phyloP scores from a whole-genome alignment of 805 yeast species.

The Cyberlindnera galapagoensis region DNA sequence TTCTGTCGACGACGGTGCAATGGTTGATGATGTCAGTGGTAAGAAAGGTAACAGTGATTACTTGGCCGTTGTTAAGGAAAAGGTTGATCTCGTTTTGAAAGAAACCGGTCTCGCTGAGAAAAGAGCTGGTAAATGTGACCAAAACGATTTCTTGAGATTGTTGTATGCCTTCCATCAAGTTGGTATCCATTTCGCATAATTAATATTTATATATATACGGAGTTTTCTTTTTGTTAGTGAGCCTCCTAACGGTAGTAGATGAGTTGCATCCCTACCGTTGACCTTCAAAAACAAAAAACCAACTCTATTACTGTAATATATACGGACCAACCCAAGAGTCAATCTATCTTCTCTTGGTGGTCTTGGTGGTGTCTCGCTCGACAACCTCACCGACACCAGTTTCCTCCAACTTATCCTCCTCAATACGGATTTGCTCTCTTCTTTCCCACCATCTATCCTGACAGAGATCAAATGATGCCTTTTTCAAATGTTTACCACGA shows the following conservation, averaged over 20 bases:
- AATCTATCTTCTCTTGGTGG: conserved; percentile 47
- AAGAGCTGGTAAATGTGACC: conserved; percentile 92
- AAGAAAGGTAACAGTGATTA: conserved; percentile 32
- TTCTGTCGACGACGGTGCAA: conserved; percentile 36
- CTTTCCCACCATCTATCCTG: conserved; percentile 99
- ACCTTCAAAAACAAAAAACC: background rate
- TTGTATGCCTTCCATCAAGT: conserved; percentile 93
- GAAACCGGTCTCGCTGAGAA: conserved; percentile 79
- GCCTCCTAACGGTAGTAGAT: no score
- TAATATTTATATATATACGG: background rate
- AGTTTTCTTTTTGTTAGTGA: no score
- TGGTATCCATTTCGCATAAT: conserved; percentile 87
- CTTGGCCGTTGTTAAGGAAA: conserved; percentile 47
- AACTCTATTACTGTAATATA: no score
- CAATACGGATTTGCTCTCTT: conserved; percentile 81
- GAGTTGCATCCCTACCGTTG: no score
- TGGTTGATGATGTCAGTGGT: conserved; percentile 23
- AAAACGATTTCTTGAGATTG: conserved; percentile 82
- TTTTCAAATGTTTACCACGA: conserved; percentile 85
- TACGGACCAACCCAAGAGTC: no score
- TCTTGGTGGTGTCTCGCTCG: conserved; percentile 56
- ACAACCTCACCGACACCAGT: conserved; percentile 82
- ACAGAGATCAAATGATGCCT: conserved; percentile 82
- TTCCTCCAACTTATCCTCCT: conserved; percentile 87
- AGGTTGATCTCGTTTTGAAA: conserved; percentile 64